A percentile compares a stretch with the other conserved stretches of the same genome.
These are phyloP conservation scores for Colletotrichum ledebouriae DNA, from an alignment of 2,329 filamentous ascomycete species.

Conservation along the genomic window DNA sequence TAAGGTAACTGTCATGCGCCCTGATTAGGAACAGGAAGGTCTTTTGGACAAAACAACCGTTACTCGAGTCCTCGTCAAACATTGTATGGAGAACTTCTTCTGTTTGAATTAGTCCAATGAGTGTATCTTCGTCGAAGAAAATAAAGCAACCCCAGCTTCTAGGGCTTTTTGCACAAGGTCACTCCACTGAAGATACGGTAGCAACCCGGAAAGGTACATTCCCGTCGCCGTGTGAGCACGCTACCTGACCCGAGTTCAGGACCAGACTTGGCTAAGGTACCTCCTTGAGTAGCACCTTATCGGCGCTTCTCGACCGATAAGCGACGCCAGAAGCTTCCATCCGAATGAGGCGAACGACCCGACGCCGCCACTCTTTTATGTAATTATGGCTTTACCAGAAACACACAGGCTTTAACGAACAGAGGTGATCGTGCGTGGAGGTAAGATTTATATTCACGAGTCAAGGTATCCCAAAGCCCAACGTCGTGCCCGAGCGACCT, in stretches of 20 bases:
- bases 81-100: no score
- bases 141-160: no score
- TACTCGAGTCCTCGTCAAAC: no score
- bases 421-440: neutral
- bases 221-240: no score
- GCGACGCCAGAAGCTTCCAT: constrained; percentile 2
- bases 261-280: no score
- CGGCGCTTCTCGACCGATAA: neutral
- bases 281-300: neutral
- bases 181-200: no score
- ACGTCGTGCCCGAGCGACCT: neutral
- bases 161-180: no score
- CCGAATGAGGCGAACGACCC: neutral
- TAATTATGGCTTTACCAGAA: neutral
- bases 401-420: neutral
- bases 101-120: no score
- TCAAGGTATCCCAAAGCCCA: neutral
- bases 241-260: no score
- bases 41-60: neutral
- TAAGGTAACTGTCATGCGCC: constrained; percentile 11
- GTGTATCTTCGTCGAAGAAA: no score
- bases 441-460: neutral
- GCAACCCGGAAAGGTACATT: no score
- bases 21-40: constrained; percentile 3
- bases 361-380: neutral